Base-by-base conservation (phyloP, 495 filamentous ascomycete genomes). In the Neurospora discreta region DNA sequence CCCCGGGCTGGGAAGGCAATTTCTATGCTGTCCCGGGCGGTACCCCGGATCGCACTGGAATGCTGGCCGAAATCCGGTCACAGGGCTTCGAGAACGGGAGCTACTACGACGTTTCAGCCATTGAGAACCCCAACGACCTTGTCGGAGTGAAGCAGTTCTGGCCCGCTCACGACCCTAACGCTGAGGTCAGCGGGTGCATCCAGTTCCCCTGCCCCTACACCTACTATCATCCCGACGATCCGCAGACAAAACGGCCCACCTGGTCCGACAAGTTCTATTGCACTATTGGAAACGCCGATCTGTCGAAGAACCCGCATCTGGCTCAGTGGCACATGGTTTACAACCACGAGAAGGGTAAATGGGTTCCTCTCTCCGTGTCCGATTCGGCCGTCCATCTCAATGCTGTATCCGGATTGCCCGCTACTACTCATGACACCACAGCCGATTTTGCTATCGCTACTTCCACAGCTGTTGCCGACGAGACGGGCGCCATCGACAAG, bases 61-160 rank as follows among this genome's bases (percentile, higher is more conserved):
- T 88, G 85, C 81, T 88, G 20, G 85, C 82, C 39, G 86, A 88
- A 80, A 77, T 87, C 36, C 73, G 80, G 74, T 87, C 83, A 79
- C 76, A 85, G 58, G 80, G 79, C 46, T 85, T 75, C 74, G 74
- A 72, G 26, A 83, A 74, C 70, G 60, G 78, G 10, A 84, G 79
- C 52, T 88, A 78, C 79, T 88, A 82, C 72, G 86, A 88, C 65
- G 84, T 88, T 70, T 87, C 85, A 5, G 85, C 85, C 75, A 87
- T 88, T 70, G 85, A 85, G 75, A 82, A 86, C 78, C 78, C 83
- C 39, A 46, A 74, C 68, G 86, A 87, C 77, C 72, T 76, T 40
- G 38, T 80, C 39, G 78, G 78, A 68, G 81, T 88, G 72, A 84
- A 86, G 79, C 70, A 80, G 71, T 78, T 87, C 68, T 85, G 76